Evolutionary conservation across 2,329 filamentous ascomycete species (phyloP).

Genomic region (Cordyceps javanica): DNA sequence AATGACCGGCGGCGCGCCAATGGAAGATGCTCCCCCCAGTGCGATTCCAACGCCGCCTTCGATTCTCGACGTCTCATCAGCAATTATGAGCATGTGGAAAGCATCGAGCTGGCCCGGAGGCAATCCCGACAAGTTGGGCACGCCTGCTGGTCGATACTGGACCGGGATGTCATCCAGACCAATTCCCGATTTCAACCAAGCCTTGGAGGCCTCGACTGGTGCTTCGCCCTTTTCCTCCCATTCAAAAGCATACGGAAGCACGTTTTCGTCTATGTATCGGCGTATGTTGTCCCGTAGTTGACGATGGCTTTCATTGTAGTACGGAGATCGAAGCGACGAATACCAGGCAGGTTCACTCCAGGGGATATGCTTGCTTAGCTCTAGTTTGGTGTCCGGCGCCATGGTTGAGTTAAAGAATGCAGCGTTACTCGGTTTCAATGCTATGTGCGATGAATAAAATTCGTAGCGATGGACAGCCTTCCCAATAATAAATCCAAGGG

Average conservation of each 20-base stretch:
- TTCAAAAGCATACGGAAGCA: conserved; percentile 53
- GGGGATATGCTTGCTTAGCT: conserved; percentile 17
- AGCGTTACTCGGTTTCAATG: neutral
- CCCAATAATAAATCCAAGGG: neutral
- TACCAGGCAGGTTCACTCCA: conserved; percentile 25
- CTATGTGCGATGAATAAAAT: neutral
- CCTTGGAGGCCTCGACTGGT: conserved; percentile 33
- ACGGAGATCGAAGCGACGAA: conserved; percentile 34
- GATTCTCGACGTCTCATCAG: conserved; percentile 49
- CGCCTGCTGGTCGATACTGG: conserved; percentile 32
- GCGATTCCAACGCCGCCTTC: conserved; percentile 52
- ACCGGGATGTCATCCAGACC: conserved; percentile 29
- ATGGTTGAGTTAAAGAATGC: conserved; percentile 2
- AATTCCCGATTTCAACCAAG: conserved; percentile 34
- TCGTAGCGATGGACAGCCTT: neutral
- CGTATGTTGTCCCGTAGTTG: conserved; percentile 51
- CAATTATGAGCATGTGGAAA: conserved; percentile 49
- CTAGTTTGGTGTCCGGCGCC: conserved; percentile 19
- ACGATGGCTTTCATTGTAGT: conserved; percentile 58
- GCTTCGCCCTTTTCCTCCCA: conserved; percentile 56
- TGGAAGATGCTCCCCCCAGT: conserved; percentile 53
- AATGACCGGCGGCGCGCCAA: conserved; percentile 59
- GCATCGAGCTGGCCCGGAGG: conserved; percentile 44
- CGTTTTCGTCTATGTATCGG: conserved; percentile 51
- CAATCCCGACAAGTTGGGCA: conserved; percentile 38